phyloP scores from a whole-genome alignment of 768 basidiomycete species.

The Hygrophoropsis aurantiaca region DNA sequence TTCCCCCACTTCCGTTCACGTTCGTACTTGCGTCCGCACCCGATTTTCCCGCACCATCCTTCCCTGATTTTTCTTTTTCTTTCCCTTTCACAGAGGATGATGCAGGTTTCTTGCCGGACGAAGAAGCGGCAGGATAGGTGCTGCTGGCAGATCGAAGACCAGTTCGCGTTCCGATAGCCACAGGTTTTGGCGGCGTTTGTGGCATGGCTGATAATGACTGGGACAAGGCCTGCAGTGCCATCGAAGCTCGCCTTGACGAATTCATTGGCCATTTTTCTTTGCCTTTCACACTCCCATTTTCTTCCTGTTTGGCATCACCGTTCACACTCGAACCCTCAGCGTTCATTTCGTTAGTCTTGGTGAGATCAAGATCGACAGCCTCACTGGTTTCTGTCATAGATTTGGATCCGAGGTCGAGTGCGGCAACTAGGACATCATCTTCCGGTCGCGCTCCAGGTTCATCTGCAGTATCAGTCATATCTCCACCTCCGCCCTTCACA shows the following conservation, averaged over 20 bases:
- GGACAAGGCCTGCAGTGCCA: slow-evolving; percentile 58
- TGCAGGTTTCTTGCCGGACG: slow-evolving; percentile 10
- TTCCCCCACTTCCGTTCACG: slow-evolving; percentile 20
- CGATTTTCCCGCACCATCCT: slow-evolving; percentile 34
- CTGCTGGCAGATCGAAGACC: slow-evolving; percentile 46
- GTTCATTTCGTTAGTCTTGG: slow-evolving; percentile 1
- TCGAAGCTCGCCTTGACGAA: slow-evolving; percentile 23
- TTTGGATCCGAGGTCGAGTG: too few relatives aligned
- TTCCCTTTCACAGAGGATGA: slow-evolving; percentile 16
- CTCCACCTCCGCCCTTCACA: slow-evolving; percentile 35
- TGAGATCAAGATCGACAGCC: slow-evolving; percentile 2
- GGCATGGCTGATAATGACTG: slow-evolving; percentile 59
- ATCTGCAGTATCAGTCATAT: not conserved
- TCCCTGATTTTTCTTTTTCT: slow-evolving; percentile 22
- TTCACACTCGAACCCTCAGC: slow-evolving; percentile 11
- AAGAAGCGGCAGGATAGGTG: slow-evolving; percentile 31
- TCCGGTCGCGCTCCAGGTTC: not conserved
- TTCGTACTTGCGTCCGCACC: slow-evolving; percentile 23
- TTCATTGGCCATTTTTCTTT: slow-evolving; percentile 14
- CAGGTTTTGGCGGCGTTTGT: slow-evolving; percentile 29
- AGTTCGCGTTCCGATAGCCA: slow-evolving; percentile 48
- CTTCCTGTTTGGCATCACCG: slow-evolving; percentile 13
- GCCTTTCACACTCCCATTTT: slow-evolving; percentile 17
- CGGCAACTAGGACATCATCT: not conserved
- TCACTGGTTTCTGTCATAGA: not conserved